Evolutionary conservation across 495 filamentous ascomycete species (phyloP), one percentile per base, ranked within the genome.

Genomic region (Evernia prunastri): DNA sequence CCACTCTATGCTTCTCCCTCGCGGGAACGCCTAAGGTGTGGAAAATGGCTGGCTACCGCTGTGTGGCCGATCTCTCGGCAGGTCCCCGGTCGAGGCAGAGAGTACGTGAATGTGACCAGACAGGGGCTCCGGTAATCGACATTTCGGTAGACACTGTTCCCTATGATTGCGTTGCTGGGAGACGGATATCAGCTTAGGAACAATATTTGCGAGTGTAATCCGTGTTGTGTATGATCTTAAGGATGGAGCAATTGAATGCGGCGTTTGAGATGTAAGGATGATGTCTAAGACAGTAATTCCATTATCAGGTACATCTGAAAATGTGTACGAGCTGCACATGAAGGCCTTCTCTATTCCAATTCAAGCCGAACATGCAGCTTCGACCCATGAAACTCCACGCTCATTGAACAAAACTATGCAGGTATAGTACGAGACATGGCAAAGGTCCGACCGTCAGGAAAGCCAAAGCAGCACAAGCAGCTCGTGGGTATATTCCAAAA

Each of bases 401-500:
- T 54, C 51, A 33, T 54, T 29, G 8, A 33, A 54, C 29, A 54
- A 33, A 54, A n/a, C 13, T 10, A 13, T 33, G 29, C 51, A 7
- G 23, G 12, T 33, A 54, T 27, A 35, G 10, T 33, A 35, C 51
- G 33, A 54, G 29, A 10, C 17, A 33, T 7, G 17, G n/a, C 29
- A 33, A 54, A 1, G 13, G 18, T 27, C 51, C 51, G 10, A 17
- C 27, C 51, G 51, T 15, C 18, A 54, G 27, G 6, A 33, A 8
- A 7, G 17, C 29, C n/a, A 54, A 53, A 33, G 29, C 1, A 54
- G 29, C 29, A 27, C 47, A 53, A 53, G 27, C 49, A 53, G 27
- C 27, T 53, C 47, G 13, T 18, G 51, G 51, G 51, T 54, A 54
- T 54, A 54, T 20, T 54, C 33, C 51, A 54, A 17, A 54, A 10